These are phyloP conservation scores for Penicillium chermesinum DNA, from an alignment of 495 filamentous ascomycete genomes.

Conservation along the genomic window DNA sequence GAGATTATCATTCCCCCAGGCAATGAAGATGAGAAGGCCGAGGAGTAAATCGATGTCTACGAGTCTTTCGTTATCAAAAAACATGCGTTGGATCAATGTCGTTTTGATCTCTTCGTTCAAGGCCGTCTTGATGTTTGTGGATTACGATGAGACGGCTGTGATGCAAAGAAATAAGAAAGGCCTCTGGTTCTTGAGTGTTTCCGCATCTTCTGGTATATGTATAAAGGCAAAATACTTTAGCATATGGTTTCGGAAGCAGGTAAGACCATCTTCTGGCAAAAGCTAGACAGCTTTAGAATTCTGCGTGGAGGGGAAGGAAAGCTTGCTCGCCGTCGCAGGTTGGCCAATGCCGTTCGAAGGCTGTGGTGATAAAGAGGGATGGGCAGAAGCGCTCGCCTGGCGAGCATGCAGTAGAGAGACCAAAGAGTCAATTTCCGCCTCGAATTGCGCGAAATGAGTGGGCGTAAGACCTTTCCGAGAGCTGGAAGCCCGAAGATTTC, in stretches of 20 bases:
- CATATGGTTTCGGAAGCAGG: conserved; percentile 31
- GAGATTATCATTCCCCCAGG: conserved; percentile 28
- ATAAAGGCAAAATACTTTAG: conserved; percentile 36
- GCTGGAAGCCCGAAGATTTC: conserved; percentile 18
- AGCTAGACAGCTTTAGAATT: conserved; percentile 26
- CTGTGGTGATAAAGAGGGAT: too few relatives aligned
- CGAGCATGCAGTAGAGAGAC: too few relatives aligned
- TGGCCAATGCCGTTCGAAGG: too few relatives aligned
- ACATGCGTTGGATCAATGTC: conserved; percentile 35
- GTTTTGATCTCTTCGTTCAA: conserved; percentile 29
- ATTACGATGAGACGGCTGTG: conserved; percentile 28
- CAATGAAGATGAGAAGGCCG: conserved; percentile 37
- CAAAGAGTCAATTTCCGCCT: conserved; percentile 1
- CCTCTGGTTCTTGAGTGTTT: conserved; percentile 31
- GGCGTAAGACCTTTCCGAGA: conserved; percentile 8
- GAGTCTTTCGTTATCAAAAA: conserved; percentile 38
- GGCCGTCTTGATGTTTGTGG: conserved; percentile 23
- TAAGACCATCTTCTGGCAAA: conserved; percentile 25
- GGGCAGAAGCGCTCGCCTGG: too few relatives aligned
- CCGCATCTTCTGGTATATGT: conserved; percentile 26
- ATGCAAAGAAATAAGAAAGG: conserved; percentile 46
- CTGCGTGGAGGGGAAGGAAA: conserved; percentile 30
- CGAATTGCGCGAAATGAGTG: conserved; percentile 19
- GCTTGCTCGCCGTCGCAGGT: neutral
- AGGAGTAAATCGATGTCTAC: conserved; percentile 42